Conservation (phyloP, 306 rosid genomes). For the Quercus engelmannii region DNA sequence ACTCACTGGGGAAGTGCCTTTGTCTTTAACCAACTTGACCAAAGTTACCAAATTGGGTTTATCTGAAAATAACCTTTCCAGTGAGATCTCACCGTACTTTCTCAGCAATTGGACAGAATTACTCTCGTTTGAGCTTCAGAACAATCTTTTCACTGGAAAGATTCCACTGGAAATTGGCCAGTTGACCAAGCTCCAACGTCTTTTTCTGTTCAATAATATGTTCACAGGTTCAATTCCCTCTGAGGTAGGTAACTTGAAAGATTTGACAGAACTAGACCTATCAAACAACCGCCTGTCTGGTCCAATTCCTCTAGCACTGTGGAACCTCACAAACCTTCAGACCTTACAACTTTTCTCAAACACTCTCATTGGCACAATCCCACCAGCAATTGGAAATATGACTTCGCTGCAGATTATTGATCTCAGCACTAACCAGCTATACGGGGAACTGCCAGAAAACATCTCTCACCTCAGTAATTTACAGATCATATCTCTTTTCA, state of each 20-base stretch:
- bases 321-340: constrained; percentile 39
- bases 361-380: constrained; percentile 45
- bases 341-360: constrained; percentile 36
- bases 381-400: constrained; percentile 56
- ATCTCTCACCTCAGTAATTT: constrained; percentile 28
- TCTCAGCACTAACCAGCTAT: constrained; percentile 33
- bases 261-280: constrained; percentile 32
- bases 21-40: no score
- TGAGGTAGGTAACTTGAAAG: constrained; percentile 43
- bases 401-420: constrained; percentile 36
- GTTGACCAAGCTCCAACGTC: not conserved
- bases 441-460: constrained; percentile 51
- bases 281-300: constrained; percentile 42
- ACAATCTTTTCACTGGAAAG: no score
- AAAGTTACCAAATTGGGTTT: no score
- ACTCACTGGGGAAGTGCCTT: no score
- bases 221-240: constrained; percentile 41
- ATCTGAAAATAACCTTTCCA: no score
- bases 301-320: constrained; percentile 38
- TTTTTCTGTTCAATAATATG: constrained; percentile 28
- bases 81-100: no score
- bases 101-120: no score
- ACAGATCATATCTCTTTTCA: constrained; percentile 38
- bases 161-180: no score
- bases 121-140: no score